phyloP scores from a whole-genome alignment of 2,329 filamentous ascomycete genomes.

The Phoma sp. region DNA sequence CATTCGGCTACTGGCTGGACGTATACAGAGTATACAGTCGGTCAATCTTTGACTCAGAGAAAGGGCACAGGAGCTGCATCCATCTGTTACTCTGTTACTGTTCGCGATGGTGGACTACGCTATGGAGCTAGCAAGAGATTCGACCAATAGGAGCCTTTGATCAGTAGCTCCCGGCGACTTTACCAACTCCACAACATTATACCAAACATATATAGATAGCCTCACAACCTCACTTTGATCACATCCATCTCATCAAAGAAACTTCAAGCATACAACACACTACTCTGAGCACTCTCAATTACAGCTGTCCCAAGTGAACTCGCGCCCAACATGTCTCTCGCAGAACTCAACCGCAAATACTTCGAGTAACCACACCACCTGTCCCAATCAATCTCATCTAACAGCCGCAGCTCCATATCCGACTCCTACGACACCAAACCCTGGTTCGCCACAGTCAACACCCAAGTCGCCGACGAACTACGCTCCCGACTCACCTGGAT shows the following conservation, averaged over 20 bases:
- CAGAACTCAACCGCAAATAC: constrained; percentile 45
- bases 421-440: constrained; percentile 62
- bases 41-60: background rate
- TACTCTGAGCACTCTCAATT: background rate
- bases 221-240: background rate
- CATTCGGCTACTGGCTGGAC: background rate
- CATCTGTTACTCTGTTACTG: background rate
- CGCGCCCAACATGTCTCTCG: constrained; percentile 33
- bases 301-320: background rate
- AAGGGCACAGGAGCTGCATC: background rate
- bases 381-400: background rate
- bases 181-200: background rate
- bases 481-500: constrained; percentile 65
- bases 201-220: constrained; percentile 1
- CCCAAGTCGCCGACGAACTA: constrained; percentile 62
- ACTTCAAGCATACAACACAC: too few species aligned
- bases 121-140: background rate
- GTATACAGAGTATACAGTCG: background rate
- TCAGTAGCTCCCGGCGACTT: constrained; percentile 13
- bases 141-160: constrained; percentile 7
- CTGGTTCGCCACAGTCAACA: constrained; percentile 60
- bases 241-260: background rate
- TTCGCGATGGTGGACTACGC: background rate
- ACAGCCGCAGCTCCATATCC: constrained; percentile 56
- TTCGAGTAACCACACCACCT: constrained; percentile 38